phyloP scores from a whole-genome alignment of 805 yeast species.

The Sugiyamaella floridensis region DNA sequence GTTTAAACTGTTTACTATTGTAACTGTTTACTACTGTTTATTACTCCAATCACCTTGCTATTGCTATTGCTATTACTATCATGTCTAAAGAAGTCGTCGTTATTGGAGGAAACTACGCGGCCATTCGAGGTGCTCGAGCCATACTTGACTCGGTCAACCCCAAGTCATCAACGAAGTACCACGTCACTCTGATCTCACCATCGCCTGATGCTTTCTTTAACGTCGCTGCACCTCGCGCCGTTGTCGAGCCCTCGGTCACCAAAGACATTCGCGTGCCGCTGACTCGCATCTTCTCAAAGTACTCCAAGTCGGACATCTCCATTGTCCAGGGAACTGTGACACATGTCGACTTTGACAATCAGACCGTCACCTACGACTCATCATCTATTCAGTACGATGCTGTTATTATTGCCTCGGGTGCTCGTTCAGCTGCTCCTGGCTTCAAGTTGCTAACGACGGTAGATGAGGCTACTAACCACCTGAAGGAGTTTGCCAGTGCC shows the following conservation, averaged over 20 bases:
- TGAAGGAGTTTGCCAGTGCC: slow-evolving; percentile 13
- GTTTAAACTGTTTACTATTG: too few species aligned
- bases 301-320: slow-evolving; percentile 1
- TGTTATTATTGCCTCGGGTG: slow-evolving; percentile 19
- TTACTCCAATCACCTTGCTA: too few species aligned
- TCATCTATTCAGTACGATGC: slow-evolving; percentile 9
- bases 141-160: slow-evolving; percentile 2
- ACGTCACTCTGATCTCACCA: slow-evolving; percentile 16
- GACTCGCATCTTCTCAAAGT: not conserved
- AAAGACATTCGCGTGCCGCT: slow-evolving; percentile 2
- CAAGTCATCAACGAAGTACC: slow-evolving; percentile 4
- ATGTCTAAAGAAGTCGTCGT: slow-evolving; percentile 10
- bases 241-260: slow-evolving; percentile 12
- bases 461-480: slow-evolving; percentile 6
- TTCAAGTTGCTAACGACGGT: slow-evolving; percentile 12
- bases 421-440: slow-evolving; percentile 8
- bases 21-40: too few species aligned
- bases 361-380: slow-evolving; percentile 7
- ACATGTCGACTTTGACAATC: slow-evolving; percentile 10
- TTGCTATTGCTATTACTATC: too few species aligned
- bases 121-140: slow-evolving; percentile 5
- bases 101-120: slow-evolving; percentile 14
- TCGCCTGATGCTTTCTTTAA: slow-evolving; percentile 10
- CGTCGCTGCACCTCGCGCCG: slow-evolving; percentile 15
- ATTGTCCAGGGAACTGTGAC: slow-evolving; percentile 14